A percentile compares a stretch with the other conserved stretches of the same genome.
Evolutionary conservation across 2,329 filamentous ascomycete genomes (phyloP).

Genomic region (Fusarium phyllophilum): DNA sequence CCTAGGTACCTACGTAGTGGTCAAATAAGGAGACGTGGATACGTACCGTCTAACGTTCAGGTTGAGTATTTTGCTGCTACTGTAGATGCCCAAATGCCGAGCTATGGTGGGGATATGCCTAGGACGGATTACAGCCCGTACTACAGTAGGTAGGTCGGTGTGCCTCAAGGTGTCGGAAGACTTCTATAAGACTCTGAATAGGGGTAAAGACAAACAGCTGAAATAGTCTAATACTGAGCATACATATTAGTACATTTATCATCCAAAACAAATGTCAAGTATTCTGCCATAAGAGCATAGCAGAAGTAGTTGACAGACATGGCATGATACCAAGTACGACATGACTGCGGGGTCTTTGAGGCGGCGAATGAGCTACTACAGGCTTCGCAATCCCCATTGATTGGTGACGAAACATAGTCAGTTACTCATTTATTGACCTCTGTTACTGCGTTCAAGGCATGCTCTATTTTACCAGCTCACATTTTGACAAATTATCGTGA

Average conservation of each 20-base stretch:
- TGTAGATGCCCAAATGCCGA: slow-evolving; percentile 1
- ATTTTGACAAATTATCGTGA: slow-evolving; percentile 5
- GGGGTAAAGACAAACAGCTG: background rate
- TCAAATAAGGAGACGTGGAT: background rate
- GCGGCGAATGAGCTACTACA: slow-evolving; percentile 12
- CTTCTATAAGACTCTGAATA: background rate
- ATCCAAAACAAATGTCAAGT: background rate
- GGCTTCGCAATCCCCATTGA: background rate
- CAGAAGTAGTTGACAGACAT: slow-evolving; percentile 3
- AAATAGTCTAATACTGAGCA: background rate
- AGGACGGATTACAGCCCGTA: background rate
- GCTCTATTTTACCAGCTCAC: background rate
- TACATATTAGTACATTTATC: background rate
- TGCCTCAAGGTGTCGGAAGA: background rate
- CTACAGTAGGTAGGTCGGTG: background rate
- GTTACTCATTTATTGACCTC: background rate
- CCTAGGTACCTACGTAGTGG: too few species aligned
- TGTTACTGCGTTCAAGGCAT: background rate
- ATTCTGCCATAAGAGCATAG: background rate
- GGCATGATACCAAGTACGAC: slow-evolving; percentile 5
- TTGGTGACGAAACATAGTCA: slow-evolving; percentile 1
- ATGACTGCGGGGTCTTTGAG: slow-evolving; percentile 25
- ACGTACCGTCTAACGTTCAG: background rate
- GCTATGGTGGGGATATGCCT: slow-evolving; percentile 15
- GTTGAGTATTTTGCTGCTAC: background rate